Evolutionary conservation across 352 stramenopile species (phyloP).

Genomic region (Globisporangium ultimum): DNA sequence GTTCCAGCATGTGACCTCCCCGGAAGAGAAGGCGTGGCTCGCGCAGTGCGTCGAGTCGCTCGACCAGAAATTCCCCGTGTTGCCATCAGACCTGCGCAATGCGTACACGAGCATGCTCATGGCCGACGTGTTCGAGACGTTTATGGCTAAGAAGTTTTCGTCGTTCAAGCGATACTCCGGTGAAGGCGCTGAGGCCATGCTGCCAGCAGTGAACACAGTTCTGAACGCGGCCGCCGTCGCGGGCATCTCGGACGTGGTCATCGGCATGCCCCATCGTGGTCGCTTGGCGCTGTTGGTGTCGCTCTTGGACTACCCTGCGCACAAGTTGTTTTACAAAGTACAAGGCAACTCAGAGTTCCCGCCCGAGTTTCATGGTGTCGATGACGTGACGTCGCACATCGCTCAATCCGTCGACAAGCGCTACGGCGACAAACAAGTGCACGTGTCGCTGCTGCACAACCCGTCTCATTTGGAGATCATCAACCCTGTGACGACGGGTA

Average conservation of each 20-base stretch:
- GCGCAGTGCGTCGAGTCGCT: slow-evolving; percentile 49
- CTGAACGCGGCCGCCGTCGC: slow-evolving; percentile 45
- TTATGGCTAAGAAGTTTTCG: slow-evolving; percentile 84
- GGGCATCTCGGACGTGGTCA: slow-evolving; percentile 71
- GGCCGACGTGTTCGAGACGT: slow-evolving; percentile 81
- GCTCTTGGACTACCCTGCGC: slow-evolving; percentile 74
- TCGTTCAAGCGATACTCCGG: slow-evolving; percentile 88
- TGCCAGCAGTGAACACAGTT: slow-evolving; percentile 70
- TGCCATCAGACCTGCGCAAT: slow-evolving; percentile 71
- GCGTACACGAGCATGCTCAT: slow-evolving; percentile 77
- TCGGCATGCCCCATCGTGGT: slow-evolving; percentile 85
- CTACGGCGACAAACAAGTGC: slow-evolving; percentile 48
- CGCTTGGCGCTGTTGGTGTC: slow-evolving; percentile 73
- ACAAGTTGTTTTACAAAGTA: slow-evolving; percentile 87
- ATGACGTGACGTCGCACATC: slow-evolving; percentile 88
- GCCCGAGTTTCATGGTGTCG: slow-evolving; percentile 47
- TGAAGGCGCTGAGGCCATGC: slow-evolving; percentile 80
- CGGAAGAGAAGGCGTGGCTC: slow-evolving; percentile 69
- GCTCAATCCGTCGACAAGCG: slow-evolving; percentile 70
- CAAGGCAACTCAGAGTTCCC: slow-evolving; percentile 72
- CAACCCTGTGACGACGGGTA: slow-evolving; percentile 80
- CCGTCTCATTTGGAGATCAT: slow-evolving; percentile 88
- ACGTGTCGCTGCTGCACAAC: slow-evolving; percentile 86
- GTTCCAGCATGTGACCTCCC: slow-evolving; percentile 66
- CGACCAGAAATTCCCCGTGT: slow-evolving; percentile 37